Evolutionary conservation across 1,284 basidiomycete genomes (phyloP), one percentile per base, ranked within the genome.

Genomic region (Cutaneotrichosporon sp.): DNA sequence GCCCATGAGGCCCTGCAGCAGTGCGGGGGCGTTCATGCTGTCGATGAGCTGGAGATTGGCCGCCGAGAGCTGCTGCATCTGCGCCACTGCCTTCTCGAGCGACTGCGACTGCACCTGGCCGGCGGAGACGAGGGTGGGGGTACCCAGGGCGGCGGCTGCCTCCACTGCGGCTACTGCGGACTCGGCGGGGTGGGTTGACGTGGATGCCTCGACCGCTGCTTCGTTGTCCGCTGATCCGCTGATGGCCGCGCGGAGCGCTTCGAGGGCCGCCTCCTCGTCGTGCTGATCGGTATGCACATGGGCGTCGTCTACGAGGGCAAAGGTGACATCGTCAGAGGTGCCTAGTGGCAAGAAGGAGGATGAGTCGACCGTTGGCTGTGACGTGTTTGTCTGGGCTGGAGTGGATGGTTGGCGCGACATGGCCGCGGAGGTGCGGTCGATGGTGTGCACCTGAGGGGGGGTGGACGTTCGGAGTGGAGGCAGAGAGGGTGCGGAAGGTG

Each of bases 221-320:
- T 55, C 16, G 57, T 62, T 54, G 42, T 58, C 51, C 20, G 57
- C 59, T 9, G 56, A 56, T 14, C 59, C 58, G 16, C 65, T 65
- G 58, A 75, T 70, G 18, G 73, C 73, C 2, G 64, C 69, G 24
- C 73, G 60, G 3, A 75, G 63, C 14, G 72, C 73, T 54, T 71
- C 73, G 38, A 75, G 67, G 3, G 73, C 69, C 1, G 67, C 68
- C 33, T 72, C 73, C 36, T 67, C 66, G 18, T 47, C 38, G 46
- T 60, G 43, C 20, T 68, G 67, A 34, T 70, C 68, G 5, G 64
- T 38, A 34, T 67, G 64, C 5, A 57, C 57, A 25, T 51, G 22
- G n/a, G 31, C 27, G 45, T 62, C 66, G 46, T 63, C 61, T 18
- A 63, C 62, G 29, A 67, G 54, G 29, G 62, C 58, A 50, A 67